phyloP scores from a whole-genome alignment of 371 early-diverging fungal species.

The Mortierella sp. region DNA sequence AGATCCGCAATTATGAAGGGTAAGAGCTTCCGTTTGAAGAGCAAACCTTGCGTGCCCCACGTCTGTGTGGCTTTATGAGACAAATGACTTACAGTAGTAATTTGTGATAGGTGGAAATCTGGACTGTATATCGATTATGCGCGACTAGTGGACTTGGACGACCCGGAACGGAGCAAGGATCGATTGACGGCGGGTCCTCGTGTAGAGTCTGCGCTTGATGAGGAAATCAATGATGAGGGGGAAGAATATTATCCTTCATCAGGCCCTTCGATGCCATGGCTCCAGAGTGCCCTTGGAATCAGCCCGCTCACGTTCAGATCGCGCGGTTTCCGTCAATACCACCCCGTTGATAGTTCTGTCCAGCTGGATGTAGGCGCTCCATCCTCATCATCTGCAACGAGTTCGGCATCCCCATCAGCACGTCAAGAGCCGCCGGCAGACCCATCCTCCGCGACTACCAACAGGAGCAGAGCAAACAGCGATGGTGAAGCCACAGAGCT shows the following conservation, averaged over 20 bases:
- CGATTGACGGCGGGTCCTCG: not conserved
- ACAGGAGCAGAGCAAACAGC: not conserved
- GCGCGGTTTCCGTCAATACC: conserved; percentile 12
- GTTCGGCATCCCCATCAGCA: not conserved
- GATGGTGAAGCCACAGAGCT: not conserved
- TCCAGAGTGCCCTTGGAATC: not conserved
- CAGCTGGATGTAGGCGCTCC: conserved; percentile 10
- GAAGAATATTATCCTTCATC: conserved; percentile 42
- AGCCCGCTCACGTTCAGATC: conserved; percentile 10
- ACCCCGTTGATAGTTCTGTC: conserved; percentile 3
- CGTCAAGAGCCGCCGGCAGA: not conserved
- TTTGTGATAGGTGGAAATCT: conserved; percentile 40
- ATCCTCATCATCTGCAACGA: not conserved
- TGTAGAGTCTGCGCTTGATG: conserved; percentile 8
- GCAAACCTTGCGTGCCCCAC: not conserved
- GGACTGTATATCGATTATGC: conserved; percentile 45
- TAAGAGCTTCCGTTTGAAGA: conserved; percentile 7
- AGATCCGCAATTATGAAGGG: conserved; percentile 48
- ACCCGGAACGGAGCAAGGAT: conserved; percentile 12
- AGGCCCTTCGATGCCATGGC: not conserved
- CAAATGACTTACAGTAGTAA: not conserved
- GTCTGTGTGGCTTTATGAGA: not conserved
- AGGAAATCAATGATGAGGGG: conserved; percentile 44
- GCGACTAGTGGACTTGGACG: conserved; percentile 36
- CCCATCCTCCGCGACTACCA: too few relatives aligned